Base-by-base conservation (phyloP, 805 yeast species). In the Danielozyma ontarioensis region DNA sequence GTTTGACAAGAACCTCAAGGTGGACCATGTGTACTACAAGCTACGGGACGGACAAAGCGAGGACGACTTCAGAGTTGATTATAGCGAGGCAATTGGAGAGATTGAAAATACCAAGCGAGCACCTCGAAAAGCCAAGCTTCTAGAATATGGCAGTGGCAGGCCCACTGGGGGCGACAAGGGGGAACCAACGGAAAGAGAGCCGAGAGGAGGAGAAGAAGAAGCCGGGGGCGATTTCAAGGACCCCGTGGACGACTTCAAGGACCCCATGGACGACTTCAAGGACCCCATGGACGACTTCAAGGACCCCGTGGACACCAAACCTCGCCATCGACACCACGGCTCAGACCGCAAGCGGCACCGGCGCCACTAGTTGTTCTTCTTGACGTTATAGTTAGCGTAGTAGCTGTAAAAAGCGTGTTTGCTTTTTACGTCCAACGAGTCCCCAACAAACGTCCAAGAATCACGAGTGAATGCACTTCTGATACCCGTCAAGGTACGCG, bases 11-110 rank as follows among this genome's bases (percentile, higher is more conserved):
- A 53, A 49, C 12, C 45, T 66, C 19, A 62, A 74, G 36, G 93
- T 87, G 1, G 94, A 86, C 50, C 95, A 86, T 62, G 74, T 79
- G 3, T 67, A 73, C 37, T 83, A 72, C 50, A 72, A 68, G 37
- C 73, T 80, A 25, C 62, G 70, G 43, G 71, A 69, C 11, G 75
- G 69, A 6, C 78, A 77, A 41, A 52, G 46, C 13, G 76, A 71
- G 33, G 75, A 72, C 30, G 70, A 65, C 32, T 63, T 52, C 40
- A 32, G 34, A 34, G 47, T 66, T 2, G 54, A 62, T 32, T 50
- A 61, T 36, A 48, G 53, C 13, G 40, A 46, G 16, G 40, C 30
- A 12, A 16, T 12, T 23, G 14, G 12, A 15, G 21, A 25, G 5
- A 16, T 3, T 12, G 27, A 26, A 17, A 28, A 35, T 23, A 27